Base-by-base conservation (phyloP, 768 basidiomycete species). In the Paxillus rubicundulus region DNA sequence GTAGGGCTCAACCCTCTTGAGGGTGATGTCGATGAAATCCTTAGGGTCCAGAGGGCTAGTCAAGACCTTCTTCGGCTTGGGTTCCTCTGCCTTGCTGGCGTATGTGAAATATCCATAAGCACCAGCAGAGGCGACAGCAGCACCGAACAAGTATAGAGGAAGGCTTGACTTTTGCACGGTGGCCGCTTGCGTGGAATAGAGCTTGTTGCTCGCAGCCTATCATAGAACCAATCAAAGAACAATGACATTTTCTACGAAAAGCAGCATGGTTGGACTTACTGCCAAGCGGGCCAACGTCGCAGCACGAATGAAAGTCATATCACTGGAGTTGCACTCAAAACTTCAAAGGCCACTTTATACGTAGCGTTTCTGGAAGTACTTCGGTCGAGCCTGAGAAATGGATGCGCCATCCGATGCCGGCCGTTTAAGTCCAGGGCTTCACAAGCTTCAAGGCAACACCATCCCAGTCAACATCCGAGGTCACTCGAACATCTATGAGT, bases 1-100 rank as follows among this genome's bases (percentile, higher is more conserved):
- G 78, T 96, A 97, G 0, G 86, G 86, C 54, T 84, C 73, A 54
- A 92, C 69, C 63, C 84, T 82, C 69, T 88, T 88, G 62, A 98
- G 82, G 66, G 84, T 85, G 71, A 97, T 87, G 66, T 91, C 83
- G 45, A 84, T 70, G 63, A 86, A 92, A 57, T 85, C 82, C 52
- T 89, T 72, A 8, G 89, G 81, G 65, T 89, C 86, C 21, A 93
- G 78, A 12, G 86, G 82, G 58, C 85, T 87, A 65, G 82, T 85
- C 64, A 82, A 74, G 55, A 43, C 47, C 47, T 64, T 70, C 42
- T 52, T 59, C n/a, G 60, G 37, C 79, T 80, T 64, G 70, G 72
- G 48, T 65, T 70, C 61, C 67, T 68, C 59, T 44, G 61, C 5
- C 52, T 61, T 53, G 54, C 58, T 49, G 21, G 56, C 54, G 49